Percentiles rank a stretch among this genome's conserved stretches.
phyloP scores from a whole-genome alignment of 352 stramenopile species.

The Sclerospora graminicola region DNA sequence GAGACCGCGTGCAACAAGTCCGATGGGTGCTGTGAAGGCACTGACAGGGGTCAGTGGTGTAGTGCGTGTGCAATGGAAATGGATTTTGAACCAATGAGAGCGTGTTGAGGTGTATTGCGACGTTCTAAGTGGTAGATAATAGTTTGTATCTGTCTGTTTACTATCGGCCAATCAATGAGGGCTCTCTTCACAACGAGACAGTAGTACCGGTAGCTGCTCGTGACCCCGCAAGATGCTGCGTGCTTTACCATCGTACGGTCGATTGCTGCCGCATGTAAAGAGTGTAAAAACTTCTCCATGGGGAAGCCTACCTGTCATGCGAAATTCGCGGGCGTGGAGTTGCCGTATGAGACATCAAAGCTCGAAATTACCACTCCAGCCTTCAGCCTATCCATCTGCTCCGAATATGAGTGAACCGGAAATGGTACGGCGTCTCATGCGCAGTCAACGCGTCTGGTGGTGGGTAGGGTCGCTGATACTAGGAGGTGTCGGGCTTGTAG shows the following conservation, averaged over 20 bases:
- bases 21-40: constrained; percentile 5
- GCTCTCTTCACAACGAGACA: no score
- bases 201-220: no score
- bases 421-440: constrained; percentile 27
- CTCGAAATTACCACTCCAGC: not conserved
- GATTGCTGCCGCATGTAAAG: constrained; percentile 1
- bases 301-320: not conserved
- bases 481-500: constrained; percentile 41
- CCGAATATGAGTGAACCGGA: constrained; percentile 35
- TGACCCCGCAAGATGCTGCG: constrained; percentile 4
- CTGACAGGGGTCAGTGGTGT: constrained; percentile 16
- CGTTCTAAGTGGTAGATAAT: no score
- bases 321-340: not conserved
- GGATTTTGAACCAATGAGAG: constrained; percentile 11
- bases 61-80: constrained; percentile 35
- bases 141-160: no score
- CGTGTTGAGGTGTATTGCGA: constrained; percentile 1
- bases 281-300: constrained; percentile 1
- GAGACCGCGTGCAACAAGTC: not conserved
- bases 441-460: constrained; percentile 46
- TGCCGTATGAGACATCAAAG: constrained; percentile 10
- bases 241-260: constrained; percentile 1
- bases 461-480: constrained; percentile 37
- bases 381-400: not conserved
- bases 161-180: no score